Base-by-base conservation (phyloP, 495 filamentous ascomycete species). In the Aspergillus heteromorphus region DNA sequence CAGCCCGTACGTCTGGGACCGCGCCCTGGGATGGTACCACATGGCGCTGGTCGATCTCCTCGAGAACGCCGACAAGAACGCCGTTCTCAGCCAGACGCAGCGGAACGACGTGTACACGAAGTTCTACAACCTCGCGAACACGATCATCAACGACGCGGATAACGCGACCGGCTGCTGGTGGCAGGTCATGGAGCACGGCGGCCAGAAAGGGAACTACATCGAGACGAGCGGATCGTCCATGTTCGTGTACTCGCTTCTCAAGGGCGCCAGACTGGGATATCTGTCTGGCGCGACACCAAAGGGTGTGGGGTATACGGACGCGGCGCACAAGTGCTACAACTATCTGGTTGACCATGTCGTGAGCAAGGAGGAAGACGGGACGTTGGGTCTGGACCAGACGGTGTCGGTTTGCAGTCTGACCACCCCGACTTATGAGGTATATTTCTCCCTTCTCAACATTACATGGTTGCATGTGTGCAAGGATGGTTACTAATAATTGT, bases 171-270 rank as follows among this genome's bases (percentile, higher is more conserved):
- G 79, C 1, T 77, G 76, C n/a, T 85, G 83, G 83, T 86, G 81
- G 81, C 63, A 83, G 23, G 71, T 83, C 14, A 79, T 85, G 77
- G 72, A 69, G 40, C 68, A 64, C 34, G 70, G 74, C 0, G 75
- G 74, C 0, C 60, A 58, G 6, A 49, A 72, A 48, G 77, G 78
- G 0, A 86, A 86, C 52, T 86, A 84, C 49, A 79, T 86, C 51
- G 82, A 86, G 66, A 77, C 75, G 40, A 82, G 79, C 48, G 80
- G 72, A 11, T 79, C 74, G 13, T 81, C 81, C 4, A 83, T 86
- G 80, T 83, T 84, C 61, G 71, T 73, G 6, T 82, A 80, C 62
- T 76, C 73, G 4, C 65, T 80, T 51, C 63, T 80, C 48, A 82
- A 81, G 64, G 81, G 77, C 1, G 67, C 76, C 8, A 62, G 76